Conservation (phyloP, 2,329 filamentous ascomycete species). For the Pestalotiopsis fici region DNA sequence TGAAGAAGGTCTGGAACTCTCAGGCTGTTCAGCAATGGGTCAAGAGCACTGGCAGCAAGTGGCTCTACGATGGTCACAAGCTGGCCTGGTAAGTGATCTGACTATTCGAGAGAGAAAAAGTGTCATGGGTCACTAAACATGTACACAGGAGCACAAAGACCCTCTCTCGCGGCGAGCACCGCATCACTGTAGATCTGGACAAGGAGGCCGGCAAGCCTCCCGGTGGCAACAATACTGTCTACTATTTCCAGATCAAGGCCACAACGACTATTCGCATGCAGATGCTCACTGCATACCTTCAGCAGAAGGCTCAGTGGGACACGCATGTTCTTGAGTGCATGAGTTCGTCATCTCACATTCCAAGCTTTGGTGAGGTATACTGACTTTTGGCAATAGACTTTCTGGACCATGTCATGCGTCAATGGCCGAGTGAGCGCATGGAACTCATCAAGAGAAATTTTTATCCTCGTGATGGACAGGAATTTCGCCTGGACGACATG, state of each 20-base stretch:
- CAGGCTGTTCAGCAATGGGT: slow-evolving; percentile 58
- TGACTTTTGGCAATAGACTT: slow-evolving; percentile 55
- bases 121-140: slow-evolving; percentile 14
- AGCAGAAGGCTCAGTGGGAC: slow-evolving; percentile 60
- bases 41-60: slow-evolving; percentile 46
- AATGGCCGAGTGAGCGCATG: slow-evolving; percentile 70
- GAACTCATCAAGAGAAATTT: slow-evolving; percentile 80
- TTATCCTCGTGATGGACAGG: slow-evolving; percentile 59
- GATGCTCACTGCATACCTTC: slow-evolving; percentile 67
- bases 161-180: slow-evolving; percentile 48
- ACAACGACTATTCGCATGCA: slow-evolving; percentile 71
- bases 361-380: slow-evolving; percentile 7
- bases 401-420: slow-evolving; percentile 84
- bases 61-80: slow-evolving; percentile 82
- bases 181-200: slow-evolving; percentile 72
- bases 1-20: slow-evolving; percentile 77
- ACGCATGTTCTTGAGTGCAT: slow-evolving; percentile 75
- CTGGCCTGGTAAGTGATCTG: slow-evolving; percentile 73
- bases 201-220: slow-evolving; percentile 27
- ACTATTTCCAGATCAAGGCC: slow-evolving; percentile 62
- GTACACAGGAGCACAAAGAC: slow-evolving; percentile 35
- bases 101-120: neutral
- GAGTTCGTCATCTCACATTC: slow-evolving; percentile 46
- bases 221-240: slow-evolving; percentile 38
- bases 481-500: slow-evolving; percentile 59